Conservation (phyloP, 2,329 filamentous ascomycete species). For the Epichloe sylvatica region DNA sequence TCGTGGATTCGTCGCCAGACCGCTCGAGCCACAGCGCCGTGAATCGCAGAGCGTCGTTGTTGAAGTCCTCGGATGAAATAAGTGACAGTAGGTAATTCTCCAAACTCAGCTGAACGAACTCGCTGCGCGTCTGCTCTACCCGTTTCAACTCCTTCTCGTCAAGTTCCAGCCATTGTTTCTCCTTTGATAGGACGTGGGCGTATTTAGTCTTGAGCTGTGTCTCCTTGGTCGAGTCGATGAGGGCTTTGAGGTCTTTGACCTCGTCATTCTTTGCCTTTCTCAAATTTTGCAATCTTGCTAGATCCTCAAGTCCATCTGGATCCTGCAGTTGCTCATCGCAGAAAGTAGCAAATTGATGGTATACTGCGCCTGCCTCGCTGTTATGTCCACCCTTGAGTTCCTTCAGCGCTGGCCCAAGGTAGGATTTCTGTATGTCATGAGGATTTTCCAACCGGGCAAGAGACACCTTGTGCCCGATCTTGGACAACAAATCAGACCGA, state of each 20-base stretch:
- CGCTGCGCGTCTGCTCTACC: slow-evolving; percentile 59
- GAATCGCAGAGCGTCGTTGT: slow-evolving; percentile 82
- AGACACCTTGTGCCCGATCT: slow-evolving; percentile 76
- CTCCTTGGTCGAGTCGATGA: slow-evolving; percentile 36
- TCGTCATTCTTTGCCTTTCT: slow-evolving; percentile 71
- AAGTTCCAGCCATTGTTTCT: slow-evolving; percentile 79
- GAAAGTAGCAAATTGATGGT: slow-evolving; percentile 87
- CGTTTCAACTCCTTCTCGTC: slow-evolving; percentile 78
- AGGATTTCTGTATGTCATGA: slow-evolving; percentile 74
- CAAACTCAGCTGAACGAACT: slow-evolving; percentile 76
- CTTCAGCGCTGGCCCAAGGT: slow-evolving; percentile 70
- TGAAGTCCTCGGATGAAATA: slow-evolving; percentile 71
- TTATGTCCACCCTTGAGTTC: slow-evolving; percentile 57
- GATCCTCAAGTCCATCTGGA: slow-evolving; percentile 69
- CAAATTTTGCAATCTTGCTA: slow-evolving; percentile 65
- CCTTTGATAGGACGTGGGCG: slow-evolving; percentile 49
- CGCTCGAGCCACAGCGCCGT: slow-evolving; percentile 89
- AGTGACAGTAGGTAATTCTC: slow-evolving; percentile 88
- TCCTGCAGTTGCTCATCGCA: slow-evolving; percentile 91
- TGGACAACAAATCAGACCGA: slow-evolving; percentile 67
- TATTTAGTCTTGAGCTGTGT: slow-evolving; percentile 42
- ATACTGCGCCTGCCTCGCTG: slow-evolving; percentile 71
- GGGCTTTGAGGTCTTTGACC: slow-evolving; percentile 54
- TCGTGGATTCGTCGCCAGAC: slow-evolving; percentile 61
- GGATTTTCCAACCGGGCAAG: slow-evolving; percentile 84